phyloP scores from a whole-genome alignment of 2,329 filamentous ascomycete species.

The Sporothrix brasiliensis region DNA sequence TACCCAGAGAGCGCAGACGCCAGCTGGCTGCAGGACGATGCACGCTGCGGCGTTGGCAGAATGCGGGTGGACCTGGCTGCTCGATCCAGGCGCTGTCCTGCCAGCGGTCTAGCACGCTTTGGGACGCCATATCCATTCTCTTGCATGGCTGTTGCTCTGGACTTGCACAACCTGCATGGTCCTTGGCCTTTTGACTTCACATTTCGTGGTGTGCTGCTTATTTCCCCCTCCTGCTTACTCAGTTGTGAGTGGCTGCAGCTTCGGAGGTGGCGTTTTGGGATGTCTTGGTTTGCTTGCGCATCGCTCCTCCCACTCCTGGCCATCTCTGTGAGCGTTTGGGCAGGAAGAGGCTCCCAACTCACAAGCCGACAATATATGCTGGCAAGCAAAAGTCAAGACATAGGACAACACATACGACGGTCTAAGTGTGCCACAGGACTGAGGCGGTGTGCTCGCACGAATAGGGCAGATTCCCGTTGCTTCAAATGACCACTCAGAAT shows the following conservation, averaged over 20 bases:
- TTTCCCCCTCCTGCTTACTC: conserved; percentile 20
- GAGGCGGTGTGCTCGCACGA: background rate
- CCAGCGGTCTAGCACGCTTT: conserved; percentile 13
- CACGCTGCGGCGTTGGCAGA: conserved; percentile 18
- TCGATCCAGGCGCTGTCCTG: conserved; percentile 8
- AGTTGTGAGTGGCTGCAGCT: conserved; percentile 16
- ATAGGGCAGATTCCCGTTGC: background rate
- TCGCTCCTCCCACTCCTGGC: background rate
- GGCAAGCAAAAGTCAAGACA: background rate
- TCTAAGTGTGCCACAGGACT: background rate
- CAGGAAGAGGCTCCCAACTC: background rate
- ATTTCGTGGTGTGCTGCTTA: background rate
- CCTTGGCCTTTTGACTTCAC: background rate
- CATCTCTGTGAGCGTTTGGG: background rate
- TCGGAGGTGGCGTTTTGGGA: conserved; percentile 12
- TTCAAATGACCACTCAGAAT: conserved; percentile 9
- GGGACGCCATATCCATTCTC: conserved; percentile 5
- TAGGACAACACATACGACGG: background rate
- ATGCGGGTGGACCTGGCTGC: conserved; percentile 11
- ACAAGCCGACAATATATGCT: background rate
- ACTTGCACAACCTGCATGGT: background rate
- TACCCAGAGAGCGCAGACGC: background rate
- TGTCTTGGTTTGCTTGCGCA: conserved; percentile 8
- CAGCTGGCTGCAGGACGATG: conserved; percentile 9
- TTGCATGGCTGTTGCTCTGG: conserved; percentile 1